Percentiles rank a stretch among this genome's conserved stretches.
Evolutionary conservation across 169 alveolate species (phyloP).

Genomic region (Cryptosporidium viatorum): DNA sequence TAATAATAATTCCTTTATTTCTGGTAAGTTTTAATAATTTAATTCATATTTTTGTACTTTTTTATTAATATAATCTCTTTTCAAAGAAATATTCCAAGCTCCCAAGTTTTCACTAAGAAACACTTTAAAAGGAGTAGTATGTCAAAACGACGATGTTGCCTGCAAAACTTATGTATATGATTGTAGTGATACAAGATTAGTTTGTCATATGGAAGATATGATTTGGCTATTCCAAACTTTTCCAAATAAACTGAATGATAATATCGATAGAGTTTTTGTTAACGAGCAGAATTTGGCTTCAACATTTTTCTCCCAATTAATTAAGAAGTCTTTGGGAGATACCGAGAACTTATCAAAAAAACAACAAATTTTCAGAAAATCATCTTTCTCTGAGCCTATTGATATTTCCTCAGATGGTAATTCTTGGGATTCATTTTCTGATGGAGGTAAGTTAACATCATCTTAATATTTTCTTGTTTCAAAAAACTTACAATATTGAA

Average conservation of each 20-base stretch:
- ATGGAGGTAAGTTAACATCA: slow-evolving; percentile 26
- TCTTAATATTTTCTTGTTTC: background rate
- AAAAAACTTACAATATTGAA: background rate
- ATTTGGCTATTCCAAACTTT: slow-evolving; percentile 69
- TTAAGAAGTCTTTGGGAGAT: background rate
- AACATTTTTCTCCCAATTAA: slow-evolving; percentile 34
- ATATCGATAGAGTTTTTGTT: background rate
- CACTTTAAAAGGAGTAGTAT: slow-evolving; percentile 49
- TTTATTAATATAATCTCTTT: background rate
- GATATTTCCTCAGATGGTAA: slow-evolving; percentile 12
- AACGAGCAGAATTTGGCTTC: slow-evolving; percentile 37
- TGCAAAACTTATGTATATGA: slow-evolving; percentile 64
- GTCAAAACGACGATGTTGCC: slow-evolving; percentile 72
- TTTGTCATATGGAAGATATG: slow-evolving; percentile 65
- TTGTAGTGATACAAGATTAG: slow-evolving; percentile 64
- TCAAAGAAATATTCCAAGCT: slow-evolving; percentile 46
- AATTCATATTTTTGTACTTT: background rate
- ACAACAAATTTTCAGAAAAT: slow-evolving; percentile 26
- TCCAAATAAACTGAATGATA: slow-evolving; percentile 34
- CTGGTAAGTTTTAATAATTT: slow-evolving; percentile 24
- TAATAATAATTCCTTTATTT: slow-evolving; percentile 38
- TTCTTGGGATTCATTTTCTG: slow-evolving; percentile 38
- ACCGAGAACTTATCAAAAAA: background rate
- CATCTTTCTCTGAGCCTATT: background rate
- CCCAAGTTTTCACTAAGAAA: slow-evolving; percentile 58